Evolutionary conservation across 371 early-diverging fungal genomes (phyloP).

Genomic region (Dichotomocladium elegans): DNA sequence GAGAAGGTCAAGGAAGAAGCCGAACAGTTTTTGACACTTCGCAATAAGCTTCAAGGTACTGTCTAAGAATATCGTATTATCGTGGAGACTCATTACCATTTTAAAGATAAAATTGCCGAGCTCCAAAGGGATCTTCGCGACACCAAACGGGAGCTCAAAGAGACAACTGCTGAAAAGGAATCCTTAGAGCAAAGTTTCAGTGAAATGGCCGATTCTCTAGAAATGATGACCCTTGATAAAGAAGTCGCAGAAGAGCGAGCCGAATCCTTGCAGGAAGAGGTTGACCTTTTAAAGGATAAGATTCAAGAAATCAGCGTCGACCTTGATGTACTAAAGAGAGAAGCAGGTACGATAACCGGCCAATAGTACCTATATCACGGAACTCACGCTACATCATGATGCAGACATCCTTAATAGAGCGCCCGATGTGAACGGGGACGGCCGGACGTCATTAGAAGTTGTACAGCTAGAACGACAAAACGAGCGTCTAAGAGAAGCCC

Average conservation of each 20-base stretch:
- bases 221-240: constrained; percentile 85
- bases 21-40: constrained; percentile 63
- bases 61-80: too few relatives aligned
- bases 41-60: constrained; percentile 64
- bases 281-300: constrained; percentile 72
- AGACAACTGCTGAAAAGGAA: constrained; percentile 58
- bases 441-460: constrained; percentile 54
- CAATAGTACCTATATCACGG: neutral
- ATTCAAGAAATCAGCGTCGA: constrained; percentile 76
- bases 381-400: too few relatives aligned
- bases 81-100: too few relatives aligned
- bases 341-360: constrained; percentile 33
- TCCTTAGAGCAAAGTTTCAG: constrained; percentile 60
- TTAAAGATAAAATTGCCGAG: constrained; percentile 60
- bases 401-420: constrained; percentile 36
- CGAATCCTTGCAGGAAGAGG: constrained; percentile 75
- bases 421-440: constrained; percentile 25
- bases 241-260: constrained; percentile 90
- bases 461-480: constrained; percentile 78
- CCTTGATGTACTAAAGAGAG: constrained; percentile 66
- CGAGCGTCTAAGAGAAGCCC: constrained; percentile 84
- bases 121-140: constrained; percentile 74
- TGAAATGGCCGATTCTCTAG: constrained; percentile 74
- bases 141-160: constrained; percentile 55
- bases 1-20: constrained; percentile 75